Base-by-base conservation (phyloP, 2,329 filamentous ascomycete genomes). In the Clonostachys solani region DNA sequence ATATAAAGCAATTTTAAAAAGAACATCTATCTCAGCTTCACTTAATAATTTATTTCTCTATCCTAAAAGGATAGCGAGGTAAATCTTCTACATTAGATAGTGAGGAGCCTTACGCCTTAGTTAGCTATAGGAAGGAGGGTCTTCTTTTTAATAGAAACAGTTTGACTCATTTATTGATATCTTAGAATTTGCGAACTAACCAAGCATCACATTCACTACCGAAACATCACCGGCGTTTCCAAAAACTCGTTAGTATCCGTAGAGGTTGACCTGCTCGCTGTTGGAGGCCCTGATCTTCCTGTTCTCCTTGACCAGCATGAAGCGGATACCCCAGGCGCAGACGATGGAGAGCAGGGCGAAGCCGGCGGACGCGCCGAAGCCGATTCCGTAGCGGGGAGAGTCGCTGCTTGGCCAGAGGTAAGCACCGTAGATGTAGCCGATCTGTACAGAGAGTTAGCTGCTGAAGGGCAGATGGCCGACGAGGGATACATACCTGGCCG, bases 371-470 rank as follows among this genome's bases (percentile, higher is more conserved):
- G 72, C 69, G 6, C 68, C 70, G 13, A 72, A 68, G 0, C 65
- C 67, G 44, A 75, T 72, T 1, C 60, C 62, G 49, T 75, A 77
- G 18, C 71, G 61, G 0, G 74, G 74, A 35, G 58, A 61, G 47
- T 75, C 71, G 9, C 51, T 65, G 18, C 67, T 65, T 5, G 71
- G 72, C 71, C 73, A 77, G 5, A 77, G 59, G 50, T 76, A 76
- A 2, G 72, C 71, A n/a, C 72, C 72, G 54, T 74, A 77, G 41
- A 77, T 71, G 53, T 74, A 75, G 3, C 67, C 69, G 13, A 72
- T 69, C 52, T 29, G 4, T 4, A 10, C 23, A 29, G 6, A 29
- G 8, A 3, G 23, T 29, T 29, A 29, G 72, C n/a, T 17, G 45
- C 35, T 16, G 12, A 18, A 18, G 12, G 13, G 18, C 5, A 7